Evolutionary conservation across 768 basidiomycete species (phyloP).

Genomic region (Kwoniella dejecticola): DNA sequence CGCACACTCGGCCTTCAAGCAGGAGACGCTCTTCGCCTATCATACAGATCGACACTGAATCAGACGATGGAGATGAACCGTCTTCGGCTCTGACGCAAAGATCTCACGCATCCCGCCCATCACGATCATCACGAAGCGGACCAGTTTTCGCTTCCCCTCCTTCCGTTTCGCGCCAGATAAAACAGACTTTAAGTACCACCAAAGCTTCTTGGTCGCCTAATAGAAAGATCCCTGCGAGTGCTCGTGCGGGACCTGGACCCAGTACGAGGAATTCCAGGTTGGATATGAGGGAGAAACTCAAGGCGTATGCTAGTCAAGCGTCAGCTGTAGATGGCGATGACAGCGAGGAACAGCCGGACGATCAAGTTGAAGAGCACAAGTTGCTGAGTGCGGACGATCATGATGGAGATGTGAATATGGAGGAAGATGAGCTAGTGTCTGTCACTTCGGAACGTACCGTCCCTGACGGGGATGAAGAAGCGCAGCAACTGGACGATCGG

Average conservation of each 20-base stretch:
- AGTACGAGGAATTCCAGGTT: conserved; percentile 44
- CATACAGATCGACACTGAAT: conserved; percentile 20
- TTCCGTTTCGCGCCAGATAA: conserved; percentile 40
- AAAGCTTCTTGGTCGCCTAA: conserved; percentile 60
- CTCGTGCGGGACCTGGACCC: conserved; percentile 19
- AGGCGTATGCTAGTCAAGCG: conserved; percentile 61
- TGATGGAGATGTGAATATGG: not conserved
- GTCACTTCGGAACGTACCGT: too few species aligned
- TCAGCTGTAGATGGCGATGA: not conserved
- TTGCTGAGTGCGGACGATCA: not conserved
- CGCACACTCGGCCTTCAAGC: not conserved
- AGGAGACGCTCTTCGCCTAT: not conserved
- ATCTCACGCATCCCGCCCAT: not conserved
- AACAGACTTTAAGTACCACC: conserved; percentile 62
- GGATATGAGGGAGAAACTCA: conserved; percentile 60
- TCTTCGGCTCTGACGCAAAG: conserved; percentile 1
- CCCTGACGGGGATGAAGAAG: too few species aligned
- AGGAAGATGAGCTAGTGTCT: not conserved
- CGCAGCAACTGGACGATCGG: too few species aligned
- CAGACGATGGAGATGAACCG: conserved; percentile 16
- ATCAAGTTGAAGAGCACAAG: not conserved
- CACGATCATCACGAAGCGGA: not conserved
- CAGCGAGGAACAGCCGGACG: not conserved
- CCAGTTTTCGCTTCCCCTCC: conserved; percentile 4
- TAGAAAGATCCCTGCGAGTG: not conserved